Evolutionary conservation across 345 rosid genomes (phyloP), one percentile per base, ranked within the genome.

Genomic region (Litchi chinensis): DNA sequence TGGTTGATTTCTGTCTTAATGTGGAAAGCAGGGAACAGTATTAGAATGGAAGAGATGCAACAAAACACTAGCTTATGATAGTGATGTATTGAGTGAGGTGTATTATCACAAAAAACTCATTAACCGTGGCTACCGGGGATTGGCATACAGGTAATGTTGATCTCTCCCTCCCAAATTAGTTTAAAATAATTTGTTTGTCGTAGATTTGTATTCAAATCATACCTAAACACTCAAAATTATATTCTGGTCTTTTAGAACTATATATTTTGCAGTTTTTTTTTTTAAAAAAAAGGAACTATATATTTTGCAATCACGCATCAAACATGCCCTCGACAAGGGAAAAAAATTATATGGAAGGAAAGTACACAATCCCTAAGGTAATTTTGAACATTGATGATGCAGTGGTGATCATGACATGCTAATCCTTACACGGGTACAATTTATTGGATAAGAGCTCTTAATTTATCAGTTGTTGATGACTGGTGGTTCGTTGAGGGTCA

Each of bases 401-500:
- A 83, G 86, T 22, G 86, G 86, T 12, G 86, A 83, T 69, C 83
- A 80, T 54, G 83, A 80, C 78, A 72, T 83, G 83, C 28, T 77
- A 3, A 32, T 80, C 86, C 86, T 9, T 75, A 75, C 50, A 48
- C 78, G n/a, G 85, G 80, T 13, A 83, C 86, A 12, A 5, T 18
- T n/a, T 26, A 21, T 7, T 83, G 86, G 86, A 72, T 79, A 6
- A 46, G 24, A 5, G 4, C 75, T 3, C 43, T 83, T 8, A 73
- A 79, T 41, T 66, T 76, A 28, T n/a, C 79, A 0, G 16, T 68
- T 54, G 39, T 72, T 11, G 63, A 63, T 73, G 70, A 40, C 8
- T 83, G 86, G 86, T 83, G 86, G 86, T 62, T 72, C 59, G 78
- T 83, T 22, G 81, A 80, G 1, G 86, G 86, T 40, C 86, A 83